Conservation (phyloP, 179 eudicot species). For the Monotropa hypopitys region DNA sequence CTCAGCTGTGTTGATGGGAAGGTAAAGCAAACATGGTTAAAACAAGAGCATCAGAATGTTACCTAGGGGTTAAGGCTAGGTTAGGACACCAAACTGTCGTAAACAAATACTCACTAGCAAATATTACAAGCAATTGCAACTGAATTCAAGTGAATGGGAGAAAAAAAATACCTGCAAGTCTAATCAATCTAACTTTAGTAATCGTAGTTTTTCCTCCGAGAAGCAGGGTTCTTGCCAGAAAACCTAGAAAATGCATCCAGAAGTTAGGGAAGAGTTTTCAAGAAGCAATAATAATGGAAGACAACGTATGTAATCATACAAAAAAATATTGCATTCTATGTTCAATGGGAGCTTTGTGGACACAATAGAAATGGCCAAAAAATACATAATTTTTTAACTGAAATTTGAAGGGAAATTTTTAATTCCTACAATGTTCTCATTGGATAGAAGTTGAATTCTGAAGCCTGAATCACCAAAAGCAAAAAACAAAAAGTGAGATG, state of each 20-base stretch:
- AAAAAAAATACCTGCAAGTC: slow-evolving; percentile 47
- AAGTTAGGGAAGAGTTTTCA: slow-evolving; percentile 9
- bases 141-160: neutral
- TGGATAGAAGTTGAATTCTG: neutral
- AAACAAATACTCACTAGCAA: slow-evolving; percentile 17
- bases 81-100: slow-evolving; percentile 24
- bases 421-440: neutral
- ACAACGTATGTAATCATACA: neutral
- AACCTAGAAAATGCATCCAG: slow-evolving; percentile 35
- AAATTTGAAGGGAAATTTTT: neutral
- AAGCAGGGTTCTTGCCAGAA: slow-evolving; percentile 41
- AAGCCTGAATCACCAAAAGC: neutral
- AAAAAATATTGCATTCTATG: neutral
- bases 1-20: slow-evolving; percentile 80
- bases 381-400: neutral
- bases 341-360: neutral
- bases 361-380: neutral
- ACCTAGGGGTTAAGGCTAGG: slow-evolving; percentile 30
- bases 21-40: slow-evolving; percentile 65
- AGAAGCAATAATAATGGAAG: neutral
- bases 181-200: slow-evolving; percentile 29
- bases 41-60: slow-evolving; percentile 58
- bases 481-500: neutral
- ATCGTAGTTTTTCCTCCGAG: slow-evolving; percentile 62
- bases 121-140: neutral